These are phyloP conservation scores for Blastobotrys peoriensis DNA, from an alignment of 805 yeast genomes.

Conservation along the genomic window DNA sequence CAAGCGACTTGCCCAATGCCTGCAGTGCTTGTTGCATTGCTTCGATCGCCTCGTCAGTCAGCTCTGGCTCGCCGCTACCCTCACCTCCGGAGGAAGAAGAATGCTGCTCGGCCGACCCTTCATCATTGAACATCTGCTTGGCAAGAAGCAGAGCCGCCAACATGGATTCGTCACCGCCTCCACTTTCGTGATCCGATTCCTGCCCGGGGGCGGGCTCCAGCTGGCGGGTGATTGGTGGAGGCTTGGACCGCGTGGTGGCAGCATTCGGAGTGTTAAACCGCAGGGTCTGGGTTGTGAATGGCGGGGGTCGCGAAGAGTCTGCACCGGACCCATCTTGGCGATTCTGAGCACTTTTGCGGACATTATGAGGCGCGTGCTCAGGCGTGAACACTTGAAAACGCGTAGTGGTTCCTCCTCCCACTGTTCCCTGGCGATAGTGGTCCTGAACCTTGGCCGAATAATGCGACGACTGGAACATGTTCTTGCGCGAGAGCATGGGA, in stretches of 20 bases:
- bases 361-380: not conserved
- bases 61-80: conserved; percentile 4
- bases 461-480: conserved; percentile 8
- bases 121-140: conserved; percentile 26
- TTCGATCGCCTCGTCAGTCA: conserved; percentile 19
- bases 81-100: conserved; percentile 5
- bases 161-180: conserved; percentile 19
- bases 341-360: no score
- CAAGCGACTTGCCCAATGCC: conserved; percentile 14
- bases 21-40: conserved; percentile 24
- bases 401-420: not conserved
- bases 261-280: not conserved
- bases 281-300: not conserved
- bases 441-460: conserved; percentile 8
- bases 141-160: conserved; percentile 32
- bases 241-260: conserved; percentile 2
- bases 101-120: conserved; percentile 5
- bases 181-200: not conserved
- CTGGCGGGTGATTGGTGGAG: not conserved
- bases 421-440: not conserved
- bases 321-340: no score
- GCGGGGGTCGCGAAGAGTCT: not conserved
- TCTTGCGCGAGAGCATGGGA: conserved; percentile 19
- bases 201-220: not conserved
- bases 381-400: conserved; percentile 8